Base-by-base conservation (phyloP, 73 alveolate genomes). In the Blepharisma stoltei region DNA sequence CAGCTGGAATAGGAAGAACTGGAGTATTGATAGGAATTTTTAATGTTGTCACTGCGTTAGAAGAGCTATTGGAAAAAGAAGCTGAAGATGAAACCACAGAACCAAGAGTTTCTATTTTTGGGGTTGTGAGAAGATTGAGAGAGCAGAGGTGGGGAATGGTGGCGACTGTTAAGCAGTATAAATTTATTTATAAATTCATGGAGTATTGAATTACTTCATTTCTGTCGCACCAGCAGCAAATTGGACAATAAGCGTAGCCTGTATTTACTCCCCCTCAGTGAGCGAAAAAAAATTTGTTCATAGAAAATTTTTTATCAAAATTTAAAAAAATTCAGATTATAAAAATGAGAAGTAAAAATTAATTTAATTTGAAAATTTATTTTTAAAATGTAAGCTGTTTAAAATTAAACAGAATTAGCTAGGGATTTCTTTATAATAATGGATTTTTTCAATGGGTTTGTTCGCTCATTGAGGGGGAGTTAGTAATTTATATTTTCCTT, bases 1-100 rank as follows among this genome's bases (percentile, higher is more conserved):
- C 83, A 38, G 94, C 94, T 7, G 94, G 94, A 1, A 83, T 86
- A n/a, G 94, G 94, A 1, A 76, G 94, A 55, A 86, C 94, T 8
- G 94, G 94, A 4, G 76, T 88, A 3, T 25, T 86, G 25, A 86
- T 86, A 6, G 90, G 90, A 11, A 49, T 86, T 6, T 85, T 76
- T 54, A 54, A 66, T 52, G 44, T 82, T 21, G 65, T 86, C 45
- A 86, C 75, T 7, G 88, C 89, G 1, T 25, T 86, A 9, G 83
- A 83, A 27, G 83, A 54, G 55, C 52, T 79, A 18, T 50, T 20
- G 47, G 44, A 11, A 45, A 23, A 38, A 6, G 52, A 49, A 37
- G 50, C 25, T 44, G 78, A 81, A 50, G 47, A 55, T 21, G 54
- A n/a, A 9, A 54, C 71, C 23, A 45, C 44, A 7, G 48, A 55